Conservation (phyloP, 495 filamentous ascomycete species). For the Penicillium silybi region DNA sequence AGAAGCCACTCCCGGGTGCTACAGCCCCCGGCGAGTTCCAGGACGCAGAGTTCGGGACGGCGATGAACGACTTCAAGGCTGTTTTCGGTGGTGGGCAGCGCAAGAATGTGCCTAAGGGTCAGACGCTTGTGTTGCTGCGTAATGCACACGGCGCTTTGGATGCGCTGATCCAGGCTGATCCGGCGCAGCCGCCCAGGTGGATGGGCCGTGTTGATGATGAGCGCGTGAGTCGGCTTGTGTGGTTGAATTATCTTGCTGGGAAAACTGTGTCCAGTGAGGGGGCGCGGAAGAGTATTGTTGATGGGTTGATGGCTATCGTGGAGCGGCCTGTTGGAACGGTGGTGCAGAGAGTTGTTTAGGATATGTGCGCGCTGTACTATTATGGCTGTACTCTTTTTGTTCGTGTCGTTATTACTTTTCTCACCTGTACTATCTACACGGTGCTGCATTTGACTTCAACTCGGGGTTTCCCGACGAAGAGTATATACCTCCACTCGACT, state of each 20-base stretch:
- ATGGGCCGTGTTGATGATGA: conserved; percentile 73
- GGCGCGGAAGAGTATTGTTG: conserved; percentile 75
- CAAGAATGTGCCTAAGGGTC: conserved; percentile 67
- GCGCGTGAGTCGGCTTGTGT: conserved; percentile 73
- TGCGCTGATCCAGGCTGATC: conserved; percentile 60
- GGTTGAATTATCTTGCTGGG: conserved; percentile 86
- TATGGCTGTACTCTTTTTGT: conserved; percentile 9
- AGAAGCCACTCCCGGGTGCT: conserved; percentile 16
- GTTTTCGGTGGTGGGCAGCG: conserved; percentile 67
- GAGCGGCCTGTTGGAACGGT: conserved; percentile 86
- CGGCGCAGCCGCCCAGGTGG: conserved; percentile 39
- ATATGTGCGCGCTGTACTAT: background rate
- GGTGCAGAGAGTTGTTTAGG: conserved; percentile 61
- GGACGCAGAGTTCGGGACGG: conserved; percentile 65
- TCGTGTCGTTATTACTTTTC: background rate
- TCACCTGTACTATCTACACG: background rate
- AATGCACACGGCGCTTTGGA: conserved; percentile 60
- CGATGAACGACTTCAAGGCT: conserved; percentile 70
- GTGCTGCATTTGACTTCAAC: background rate
- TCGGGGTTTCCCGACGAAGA: background rate
- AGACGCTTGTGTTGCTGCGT: conserved; percentile 69
- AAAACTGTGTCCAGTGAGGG: conserved; percentile 82
- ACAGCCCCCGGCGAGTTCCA: conserved; percentile 44
- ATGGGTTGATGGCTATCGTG: conserved; percentile 83
- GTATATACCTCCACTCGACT: conserved; percentile 2